phyloP scores from a whole-genome alignment of 139 green algal genomes.

The Astrephomene gubernaculifera region DNA sequence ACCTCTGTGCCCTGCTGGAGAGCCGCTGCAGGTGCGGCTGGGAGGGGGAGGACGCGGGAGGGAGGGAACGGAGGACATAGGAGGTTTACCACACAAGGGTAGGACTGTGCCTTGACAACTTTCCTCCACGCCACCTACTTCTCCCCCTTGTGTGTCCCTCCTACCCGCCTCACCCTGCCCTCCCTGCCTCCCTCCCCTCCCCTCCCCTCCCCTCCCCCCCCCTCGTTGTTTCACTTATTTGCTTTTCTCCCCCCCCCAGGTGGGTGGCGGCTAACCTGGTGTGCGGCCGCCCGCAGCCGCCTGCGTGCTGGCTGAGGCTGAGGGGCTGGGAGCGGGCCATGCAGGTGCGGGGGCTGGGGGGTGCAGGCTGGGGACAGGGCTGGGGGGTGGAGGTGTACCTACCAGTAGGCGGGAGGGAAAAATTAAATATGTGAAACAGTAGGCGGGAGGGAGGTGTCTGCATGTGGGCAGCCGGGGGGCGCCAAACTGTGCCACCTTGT shows the following conservation, averaged over 20 bases:
- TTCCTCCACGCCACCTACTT: background rate
- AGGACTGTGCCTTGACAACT: too few species aligned
- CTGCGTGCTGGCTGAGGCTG: constrained; percentile 15
- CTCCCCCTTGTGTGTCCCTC: background rate
- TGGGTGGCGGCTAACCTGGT: constrained; percentile 40
- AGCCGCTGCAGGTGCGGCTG: constrained; percentile 25
- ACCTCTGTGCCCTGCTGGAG: constrained; percentile 34
- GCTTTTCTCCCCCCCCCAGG: constrained; percentile 1
- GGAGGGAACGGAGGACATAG: too few species aligned
- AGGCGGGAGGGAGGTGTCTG: too few species aligned
- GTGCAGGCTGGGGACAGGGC: background rate
- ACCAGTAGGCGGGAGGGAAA: too few species aligned
- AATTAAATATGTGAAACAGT: too few species aligned
- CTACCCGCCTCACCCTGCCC: background rate
- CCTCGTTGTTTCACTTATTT: too few species aligned
- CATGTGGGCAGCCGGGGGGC: too few species aligned
- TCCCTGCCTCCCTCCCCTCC: background rate
- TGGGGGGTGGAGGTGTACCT: background rate
- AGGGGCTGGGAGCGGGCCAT: constrained; percentile 17
- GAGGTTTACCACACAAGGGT: too few species aligned
- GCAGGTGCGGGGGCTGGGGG: background rate
- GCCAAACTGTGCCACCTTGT: too few species aligned
- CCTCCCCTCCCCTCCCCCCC: background rate
- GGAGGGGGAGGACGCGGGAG: too few species aligned
- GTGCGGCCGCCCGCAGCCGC: background rate